Conservation (phyloP, 805 yeast genomes). For the Schizosaccharomyces octosporus region DNA sequence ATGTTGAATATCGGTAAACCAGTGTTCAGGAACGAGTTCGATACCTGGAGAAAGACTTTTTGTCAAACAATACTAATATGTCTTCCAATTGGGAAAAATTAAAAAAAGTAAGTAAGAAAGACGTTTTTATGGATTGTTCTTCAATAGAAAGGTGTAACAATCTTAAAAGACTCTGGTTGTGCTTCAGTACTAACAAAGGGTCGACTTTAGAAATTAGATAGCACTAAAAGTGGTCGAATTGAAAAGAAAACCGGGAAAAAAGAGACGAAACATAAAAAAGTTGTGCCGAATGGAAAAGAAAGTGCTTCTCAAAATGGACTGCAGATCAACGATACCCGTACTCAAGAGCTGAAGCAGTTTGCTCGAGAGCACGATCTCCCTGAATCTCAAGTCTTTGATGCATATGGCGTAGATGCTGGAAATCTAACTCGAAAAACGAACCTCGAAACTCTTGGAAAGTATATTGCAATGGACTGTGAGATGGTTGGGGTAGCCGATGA, state of each 20-base stretch:
- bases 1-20: too few species aligned
- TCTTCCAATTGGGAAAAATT: slow-evolving; percentile 1
- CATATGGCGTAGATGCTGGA: background rate
- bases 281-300: background rate
- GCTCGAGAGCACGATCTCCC: background rate
- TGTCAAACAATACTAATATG: background rate
- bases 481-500: slow-evolving; percentile 75
- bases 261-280: background rate
- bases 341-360: background rate
- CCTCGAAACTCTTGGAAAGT: slow-evolving; percentile 31
- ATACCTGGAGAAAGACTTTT: background rate
- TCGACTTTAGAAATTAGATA: background rate
- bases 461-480: slow-evolving; percentile 72
- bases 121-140: background rate
- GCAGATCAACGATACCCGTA: background rate
- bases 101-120: background rate
- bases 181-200: too few species aligned
- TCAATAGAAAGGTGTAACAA: background rate
- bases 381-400: background rate
- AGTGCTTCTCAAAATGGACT: background rate
- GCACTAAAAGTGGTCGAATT: background rate
- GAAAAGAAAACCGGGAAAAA: slow-evolving; percentile 2
- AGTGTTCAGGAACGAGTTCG: background rate
- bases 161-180: too few species aligned
- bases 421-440: background rate